Evolutionary conservation across 1,284 basidiomycete genomes (phyloP), one percentile per base, ranked within the genome.

Genomic region (Meripilus lineatus): DNA sequence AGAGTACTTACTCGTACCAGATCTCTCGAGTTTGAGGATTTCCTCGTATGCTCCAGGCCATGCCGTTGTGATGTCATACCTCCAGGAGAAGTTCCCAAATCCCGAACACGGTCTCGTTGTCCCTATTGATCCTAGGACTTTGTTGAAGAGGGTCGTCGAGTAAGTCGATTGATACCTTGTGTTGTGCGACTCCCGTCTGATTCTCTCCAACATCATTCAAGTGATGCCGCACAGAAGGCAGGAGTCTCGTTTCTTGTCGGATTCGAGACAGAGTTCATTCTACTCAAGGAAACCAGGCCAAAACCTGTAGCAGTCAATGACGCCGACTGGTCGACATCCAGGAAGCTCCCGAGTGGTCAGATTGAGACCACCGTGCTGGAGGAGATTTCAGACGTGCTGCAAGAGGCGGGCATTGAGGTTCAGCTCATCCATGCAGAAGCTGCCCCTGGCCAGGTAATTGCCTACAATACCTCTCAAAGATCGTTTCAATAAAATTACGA

Each of bases 221-320:
- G 64, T 21, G 63, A 74, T 33, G 74, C 74, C 1, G 55, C 63
- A 39, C 44, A 59, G 5, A 56, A 57, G 7, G 61, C 63, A 2
- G 69, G 67, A 1, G 58, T 74, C 14, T 64, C 74, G 7, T 84
- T 84, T 56, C 68, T 85, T 26, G 69, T 84, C 17, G 84, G 84
- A 3, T 72, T 82, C 51, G 85, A 88, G 62, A 72, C 68, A 2
- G 83, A 88, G 55, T 84, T 86, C 51, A 75, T 79, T 40, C 72
- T 87, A 4, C 68, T 87, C 23, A 74, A 71, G 50, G 72, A 70
- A 3, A 74, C 69, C 0, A 53, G 68, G 10, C 77, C 79, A 0
- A 58, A 47, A 24, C 47, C 77, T 18, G 59, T 65, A 22, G 62
- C 72, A 18, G 69, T 70, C 25, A 75, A 77, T 50, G 38, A 67